Base-by-base conservation (phyloP, 129 eudicot species). In the Centaurea solstitialis region DNA sequence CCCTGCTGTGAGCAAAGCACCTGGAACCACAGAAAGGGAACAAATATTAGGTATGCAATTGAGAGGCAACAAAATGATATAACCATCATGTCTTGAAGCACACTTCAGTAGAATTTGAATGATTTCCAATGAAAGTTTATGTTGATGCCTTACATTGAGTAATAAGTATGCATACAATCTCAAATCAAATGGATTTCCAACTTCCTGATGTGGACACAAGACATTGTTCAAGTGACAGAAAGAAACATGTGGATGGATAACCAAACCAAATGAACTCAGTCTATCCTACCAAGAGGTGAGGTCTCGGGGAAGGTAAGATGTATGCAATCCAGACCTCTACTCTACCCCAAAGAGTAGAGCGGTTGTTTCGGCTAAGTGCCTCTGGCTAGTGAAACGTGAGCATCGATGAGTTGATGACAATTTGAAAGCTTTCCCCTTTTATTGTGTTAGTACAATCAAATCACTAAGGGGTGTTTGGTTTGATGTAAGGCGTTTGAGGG, bases 1-100 rank as follows among this genome's bases (percentile, higher is more conserved):
- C 38, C 98, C 94, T 13, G 98, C 96, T 4, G 98, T 93, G 68
- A 93, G 75, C 21, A 93, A 74, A 3, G 94, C 96, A 87, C 98
- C 96, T 93, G 85, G 80, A 76, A 33, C n/a, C 22, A 70, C 3
- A 70, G 41, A 23, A 50, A 17, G 20, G 47, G 20, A 57, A 59
- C 47, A 30, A n/a, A 57, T 20, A 17, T 45, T 21, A 74, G 30
- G 53, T 15, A 50, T 8, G 8, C 23, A 47, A 6, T 71, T 21
- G 9, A 39, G 15, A 39, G 9, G 35, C 12, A 22, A 21, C 68
- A 45, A 43, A 73, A 13, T 12, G 39, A 12, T 20, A 39, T 10
- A 40, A 57, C 39, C 18, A 15, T 71, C 38, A 6, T n/a, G 13
- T n/a, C 26, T 37, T n/a, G 28, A 18, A 70, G 12, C 53, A 35